These are phyloP conservation scores for Geotrichum fermentans DNA, from an alignment of 1,139 yeast species.

Conservation along the genomic window DNA sequence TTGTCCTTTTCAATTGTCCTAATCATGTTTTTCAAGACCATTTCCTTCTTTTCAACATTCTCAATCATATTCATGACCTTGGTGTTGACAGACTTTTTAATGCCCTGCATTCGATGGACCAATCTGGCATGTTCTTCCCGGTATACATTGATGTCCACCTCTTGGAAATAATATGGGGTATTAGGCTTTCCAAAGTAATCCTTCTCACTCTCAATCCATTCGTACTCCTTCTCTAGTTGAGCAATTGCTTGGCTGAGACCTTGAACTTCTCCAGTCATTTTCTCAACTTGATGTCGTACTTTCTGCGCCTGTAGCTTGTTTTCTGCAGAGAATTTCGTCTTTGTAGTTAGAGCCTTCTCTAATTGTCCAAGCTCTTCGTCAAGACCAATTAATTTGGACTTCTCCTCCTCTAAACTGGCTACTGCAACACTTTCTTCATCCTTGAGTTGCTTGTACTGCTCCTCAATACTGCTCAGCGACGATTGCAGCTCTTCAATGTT, in stretches of 20 bases:
- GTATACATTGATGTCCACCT: conserved; percentile 53
- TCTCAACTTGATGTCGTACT: conserved; percentile 60
- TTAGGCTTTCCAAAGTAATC: conserved; percentile 41
- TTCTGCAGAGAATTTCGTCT: conserved; percentile 49
- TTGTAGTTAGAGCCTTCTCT: conserved; percentile 48
- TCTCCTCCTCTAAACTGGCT: conserved; percentile 55
- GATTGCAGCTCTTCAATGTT: conserved; percentile 42
- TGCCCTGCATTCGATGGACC: conserved; percentile 58
- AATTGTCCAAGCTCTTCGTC: conserved; percentile 75
- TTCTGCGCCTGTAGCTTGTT: conserved; percentile 55
- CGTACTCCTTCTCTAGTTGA: conserved; percentile 51
- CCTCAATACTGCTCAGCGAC: conserved; percentile 36
- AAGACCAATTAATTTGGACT: conserved; percentile 58
- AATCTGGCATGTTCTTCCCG: conserved; percentile 55
- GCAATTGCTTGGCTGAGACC: conserved; percentile 46
- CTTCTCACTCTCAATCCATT: conserved; percentile 68
- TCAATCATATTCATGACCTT: conserved; percentile 94
- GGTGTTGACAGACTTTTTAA: conserved; percentile 79
- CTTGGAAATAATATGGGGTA: conserved; percentile 40
- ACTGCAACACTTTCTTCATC: conserved; percentile 40
- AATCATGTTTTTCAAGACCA: conserved; percentile 72
- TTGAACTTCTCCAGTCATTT: conserved; percentile 42
- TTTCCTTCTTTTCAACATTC: conserved; percentile 84
- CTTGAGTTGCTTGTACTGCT: conserved; percentile 35
- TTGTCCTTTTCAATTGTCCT: conserved; percentile 87